Conservation (phyloP, 192 early-diverging fungal species). For the Podila clonocystis region DNA sequence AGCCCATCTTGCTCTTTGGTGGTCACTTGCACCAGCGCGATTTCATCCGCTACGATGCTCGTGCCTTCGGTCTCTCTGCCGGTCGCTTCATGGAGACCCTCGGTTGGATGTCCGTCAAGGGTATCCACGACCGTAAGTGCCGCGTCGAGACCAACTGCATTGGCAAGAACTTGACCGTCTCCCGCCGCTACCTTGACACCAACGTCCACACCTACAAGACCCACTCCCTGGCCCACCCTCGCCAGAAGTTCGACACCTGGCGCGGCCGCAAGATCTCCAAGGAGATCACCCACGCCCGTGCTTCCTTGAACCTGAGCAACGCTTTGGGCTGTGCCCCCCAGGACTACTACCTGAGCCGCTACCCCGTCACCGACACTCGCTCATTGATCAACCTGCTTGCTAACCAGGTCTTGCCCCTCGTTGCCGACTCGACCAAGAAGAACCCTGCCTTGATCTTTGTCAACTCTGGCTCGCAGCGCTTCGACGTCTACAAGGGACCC, state of each 20-base stretch:
- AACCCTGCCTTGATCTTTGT: conserved; percentile 54
- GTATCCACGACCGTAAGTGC: conserved; percentile 27
- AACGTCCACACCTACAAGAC: conserved; percentile 64
- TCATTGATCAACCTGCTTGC: conserved; percentile 48
- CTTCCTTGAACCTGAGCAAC: conserved; percentile 43
- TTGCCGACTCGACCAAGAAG: conserved; percentile 38
- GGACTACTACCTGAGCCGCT: conserved; percentile 60
- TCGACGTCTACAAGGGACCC: conserved; percentile 58
- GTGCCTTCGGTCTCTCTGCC: conserved; percentile 55
- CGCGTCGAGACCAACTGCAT: conserved; percentile 32
- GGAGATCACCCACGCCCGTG: conserved; percentile 44
- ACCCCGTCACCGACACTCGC: conserved; percentile 41
- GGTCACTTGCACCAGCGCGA: conserved; percentile 67
- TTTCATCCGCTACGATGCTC: conserved; percentile 54
- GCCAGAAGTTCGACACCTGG: conserved; percentile 40
- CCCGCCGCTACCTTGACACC: conserved; percentile 61
- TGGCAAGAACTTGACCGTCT: conserved; percentile 53
- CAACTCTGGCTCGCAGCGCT: conserved; percentile 58
- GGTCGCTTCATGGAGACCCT: conserved; percentile 69
- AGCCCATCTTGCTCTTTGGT: conserved; percentile 62
- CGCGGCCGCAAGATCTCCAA: conserved; percentile 52
- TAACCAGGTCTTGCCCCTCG: conserved; percentile 49
- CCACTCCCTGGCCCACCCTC: conserved; percentile 50
- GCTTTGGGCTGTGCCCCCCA: conserved; percentile 59
- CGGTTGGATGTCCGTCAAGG: conserved; percentile 61